Evolutionary conservation across 208 protist genomes (phyloP).

Genomic region (Novymonas esmeraldas): DNA sequence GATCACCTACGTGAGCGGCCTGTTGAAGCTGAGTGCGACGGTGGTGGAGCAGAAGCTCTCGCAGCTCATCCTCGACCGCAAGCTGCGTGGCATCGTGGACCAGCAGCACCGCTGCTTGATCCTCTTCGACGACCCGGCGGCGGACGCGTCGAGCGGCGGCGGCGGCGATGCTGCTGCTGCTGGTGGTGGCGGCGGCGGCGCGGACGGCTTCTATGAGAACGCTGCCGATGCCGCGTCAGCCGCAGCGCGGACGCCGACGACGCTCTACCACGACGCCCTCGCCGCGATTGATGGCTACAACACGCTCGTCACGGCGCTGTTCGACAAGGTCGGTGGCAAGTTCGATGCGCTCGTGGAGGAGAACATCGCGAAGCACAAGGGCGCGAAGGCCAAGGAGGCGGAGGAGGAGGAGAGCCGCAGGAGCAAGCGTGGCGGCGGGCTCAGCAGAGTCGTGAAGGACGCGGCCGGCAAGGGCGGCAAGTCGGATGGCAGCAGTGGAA

Average conservation of each 20-base stretch:
- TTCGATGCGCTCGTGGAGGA: slow-evolving; percentile 86
- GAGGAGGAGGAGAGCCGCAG: slow-evolving; percentile 22
- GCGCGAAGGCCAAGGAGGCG: slow-evolving; percentile 29
- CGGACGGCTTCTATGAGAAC: slow-evolving; percentile 43
- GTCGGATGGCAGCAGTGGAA: neutral
- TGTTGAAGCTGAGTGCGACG: slow-evolving; percentile 88
- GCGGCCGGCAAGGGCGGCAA: neutral
- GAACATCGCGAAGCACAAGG: slow-evolving; percentile 65
- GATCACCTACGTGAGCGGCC: slow-evolving; percentile 93
- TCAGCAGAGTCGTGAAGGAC: neutral
- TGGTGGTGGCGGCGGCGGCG: slow-evolving; percentile 11
- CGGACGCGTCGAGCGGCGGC: slow-evolving; percentile 26
- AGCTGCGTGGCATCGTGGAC: slow-evolving; percentile 94
- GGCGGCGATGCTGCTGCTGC: no score
- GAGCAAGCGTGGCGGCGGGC: slow-evolving; percentile 1
- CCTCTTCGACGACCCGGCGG: slow-evolving; percentile 86
- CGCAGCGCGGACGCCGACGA: slow-evolving; percentile 37
- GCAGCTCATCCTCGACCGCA: slow-evolving; percentile 99
- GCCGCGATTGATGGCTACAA: slow-evolving; percentile 75
- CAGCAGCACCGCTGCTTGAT: slow-evolving; percentile 92
- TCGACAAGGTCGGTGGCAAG: slow-evolving; percentile 88
- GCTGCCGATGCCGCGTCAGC: slow-evolving; percentile 35
- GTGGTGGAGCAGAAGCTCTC: slow-evolving; percentile 91
- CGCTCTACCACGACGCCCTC: slow-evolving; percentile 79
- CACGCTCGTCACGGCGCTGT: slow-evolving; percentile 83